Evolutionary conservation across 129 eudicot species (phyloP).

Genomic region (Chrysanthemum lavandulifolium): DNA sequence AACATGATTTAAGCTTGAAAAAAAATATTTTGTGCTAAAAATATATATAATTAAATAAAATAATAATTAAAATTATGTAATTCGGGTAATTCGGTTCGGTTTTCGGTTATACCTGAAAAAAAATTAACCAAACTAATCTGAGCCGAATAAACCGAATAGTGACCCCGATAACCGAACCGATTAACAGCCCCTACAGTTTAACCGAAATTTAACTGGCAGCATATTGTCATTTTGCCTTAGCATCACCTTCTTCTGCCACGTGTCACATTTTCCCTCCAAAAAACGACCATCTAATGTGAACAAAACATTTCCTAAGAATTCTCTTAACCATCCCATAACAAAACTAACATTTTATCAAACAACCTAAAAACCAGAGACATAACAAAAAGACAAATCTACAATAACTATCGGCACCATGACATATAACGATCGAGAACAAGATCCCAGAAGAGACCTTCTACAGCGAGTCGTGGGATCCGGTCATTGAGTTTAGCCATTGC

Average conservation of each 20-base stretch:
- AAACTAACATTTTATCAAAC: slow-evolving; percentile 7
- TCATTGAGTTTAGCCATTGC: slow-evolving; percentile 58
- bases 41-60: too few relatives aligned
- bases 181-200: too few relatives aligned
- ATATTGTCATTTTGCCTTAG: neutral
- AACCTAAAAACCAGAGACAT: slow-evolving; percentile 5
- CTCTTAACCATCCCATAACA: slow-evolving; percentile 30
- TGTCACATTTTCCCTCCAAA: slow-evolving; percentile 11
- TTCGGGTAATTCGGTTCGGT: too few relatives aligned
- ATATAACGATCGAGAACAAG: slow-evolving; percentile 22
- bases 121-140: too few relatives aligned
- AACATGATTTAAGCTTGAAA: too few relatives aligned
- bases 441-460: slow-evolving; percentile 34
- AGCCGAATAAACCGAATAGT: too few relatives aligned
- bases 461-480: slow-evolving; percentile 69
- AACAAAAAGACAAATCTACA: neutral
- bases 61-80: too few relatives aligned
- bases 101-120: too few relatives aligned
- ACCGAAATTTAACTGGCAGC: neutral
- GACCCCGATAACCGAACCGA: too few relatives aligned
- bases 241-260: neutral
- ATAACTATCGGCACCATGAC: slow-evolving; percentile 16
- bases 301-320: slow-evolving; percentile 20
- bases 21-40: too few relatives aligned
- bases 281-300: neutral